Base-by-base conservation (phyloP, 202 grass and related monocot species). In the Setaria viridis region DNA sequence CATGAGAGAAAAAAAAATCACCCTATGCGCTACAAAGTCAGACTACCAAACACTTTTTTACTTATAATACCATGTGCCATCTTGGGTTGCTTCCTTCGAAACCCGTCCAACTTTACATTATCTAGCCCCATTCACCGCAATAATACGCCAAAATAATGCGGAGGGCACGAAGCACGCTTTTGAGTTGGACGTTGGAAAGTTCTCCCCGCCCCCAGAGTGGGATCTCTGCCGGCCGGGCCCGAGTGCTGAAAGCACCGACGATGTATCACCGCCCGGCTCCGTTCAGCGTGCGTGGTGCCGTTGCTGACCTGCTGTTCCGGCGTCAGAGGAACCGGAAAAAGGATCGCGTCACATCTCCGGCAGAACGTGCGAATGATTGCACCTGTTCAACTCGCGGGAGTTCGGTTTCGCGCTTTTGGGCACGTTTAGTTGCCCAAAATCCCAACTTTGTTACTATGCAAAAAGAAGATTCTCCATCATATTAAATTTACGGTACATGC, bases 181-280 rank as follows among this genome's bases (percentile, higher is more conserved):
- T 79, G 16, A 78, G 58, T 57, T 15, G 58, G 50, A 86, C 72
- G 5, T 77, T 6, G 72, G 87, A 86, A 77, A 37, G 41, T 72
- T 82, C 84, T 30, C 19, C 64, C 72, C 47, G 8, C 2, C 39
- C 37, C 67, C 25, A 74, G 17, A 87, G 59, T 74, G 84, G 84
- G 41, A 68, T 77, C 70, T 62, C 53, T 1, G 77, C 76, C 73
- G 78, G 8, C 35, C 46, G 11, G 11, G n/a, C 14, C n/a, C 50
- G 39, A 74, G 84, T 45, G 88, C 49, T 75, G 68, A 90, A 84
- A 87, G 53, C 80, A 90, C 80, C 89, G 67, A 70, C 43, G 19
- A 8, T n/a, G 34, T 75, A 90, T 80, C 88, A 87, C 34, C 25
- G 25, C 25, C 25, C 25, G 25, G 25, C 25, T 25, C 25, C 25